phyloP scores from a whole-genome alignment of 148 eudicot genomes.

The Amaranthus hypochondriacus region DNA sequence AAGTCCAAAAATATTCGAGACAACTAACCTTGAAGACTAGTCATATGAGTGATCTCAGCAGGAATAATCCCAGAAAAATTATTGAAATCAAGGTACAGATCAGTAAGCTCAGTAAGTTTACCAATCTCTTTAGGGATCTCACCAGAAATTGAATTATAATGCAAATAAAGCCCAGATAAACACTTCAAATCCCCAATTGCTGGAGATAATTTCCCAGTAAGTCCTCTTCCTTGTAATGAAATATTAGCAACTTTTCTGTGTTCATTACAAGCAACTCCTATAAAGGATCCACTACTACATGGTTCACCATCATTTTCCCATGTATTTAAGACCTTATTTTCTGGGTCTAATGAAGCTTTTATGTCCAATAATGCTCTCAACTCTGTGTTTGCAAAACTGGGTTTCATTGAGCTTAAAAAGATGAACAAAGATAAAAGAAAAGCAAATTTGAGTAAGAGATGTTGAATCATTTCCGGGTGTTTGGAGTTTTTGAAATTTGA shows the following conservation, averaged over 20 bases:
- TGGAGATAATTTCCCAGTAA: constrained; percentile 58
- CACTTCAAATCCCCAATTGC: constrained; percentile 66
- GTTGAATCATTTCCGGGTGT: constrained; percentile 15
- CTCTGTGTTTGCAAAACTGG: constrained; percentile 47
- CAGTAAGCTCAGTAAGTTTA: constrained; percentile 52
- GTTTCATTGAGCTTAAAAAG: not conserved
- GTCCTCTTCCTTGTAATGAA: constrained; percentile 58
- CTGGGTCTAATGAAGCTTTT: constrained; percentile 72
- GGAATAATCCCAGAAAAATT: constrained; percentile 63
- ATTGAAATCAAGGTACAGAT: constrained; percentile 78
- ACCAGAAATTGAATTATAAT: constrained; percentile 65
- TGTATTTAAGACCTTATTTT: constrained; percentile 45
- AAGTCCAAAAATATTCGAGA: not conserved
- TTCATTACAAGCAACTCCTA: constrained; percentile 81
- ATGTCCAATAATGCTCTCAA: constrained; percentile 67
- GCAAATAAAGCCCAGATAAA: constrained; percentile 73
- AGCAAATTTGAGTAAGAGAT: not conserved
- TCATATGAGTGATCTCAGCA: constrained; percentile 51
- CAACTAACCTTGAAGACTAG: constrained; percentile 76
- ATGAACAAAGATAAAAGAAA: not conserved
- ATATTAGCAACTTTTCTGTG: constrained; percentile 73
- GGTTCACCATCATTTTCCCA: constrained; percentile 71
- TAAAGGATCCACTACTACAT: constrained; percentile 53
- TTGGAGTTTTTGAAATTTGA: not conserved
- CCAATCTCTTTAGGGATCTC: constrained; percentile 64